These are phyloP conservation scores for Backusella tarrabulga DNA, from an alignment of 192 early-diverging fungal species.

Conservation along the genomic window DNA sequence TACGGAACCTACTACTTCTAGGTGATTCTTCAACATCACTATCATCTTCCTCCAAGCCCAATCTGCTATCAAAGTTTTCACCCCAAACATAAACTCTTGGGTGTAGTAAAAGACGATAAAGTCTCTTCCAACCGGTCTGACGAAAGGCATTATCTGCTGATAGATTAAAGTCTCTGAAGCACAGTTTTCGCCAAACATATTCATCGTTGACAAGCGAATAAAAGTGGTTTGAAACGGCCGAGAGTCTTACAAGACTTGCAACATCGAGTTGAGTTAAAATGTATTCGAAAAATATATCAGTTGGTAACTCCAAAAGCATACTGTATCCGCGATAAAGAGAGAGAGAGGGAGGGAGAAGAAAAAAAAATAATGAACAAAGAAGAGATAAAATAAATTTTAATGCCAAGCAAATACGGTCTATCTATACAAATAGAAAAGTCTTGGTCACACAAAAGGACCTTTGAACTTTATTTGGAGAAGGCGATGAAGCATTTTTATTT, in stretches of 20 bases:
- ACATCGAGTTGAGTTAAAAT: constrained; percentile 17
- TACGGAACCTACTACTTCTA: not conserved
- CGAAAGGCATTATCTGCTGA: constrained; percentile 17
- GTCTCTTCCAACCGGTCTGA: constrained; percentile 29
- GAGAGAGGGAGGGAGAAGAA: no score
- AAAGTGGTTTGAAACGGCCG: not conserved
- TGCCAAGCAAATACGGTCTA: not conserved
- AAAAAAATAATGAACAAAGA: not conserved
- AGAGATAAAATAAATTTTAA: not conserved
- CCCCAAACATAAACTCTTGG: constrained; percentile 31
- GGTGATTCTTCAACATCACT: not conserved
- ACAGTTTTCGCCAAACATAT: constrained; percentile 19
- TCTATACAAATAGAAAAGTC: not conserved
- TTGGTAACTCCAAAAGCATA: constrained; percentile 1
- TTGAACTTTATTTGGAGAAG: not conserved
- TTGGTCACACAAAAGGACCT: not conserved
- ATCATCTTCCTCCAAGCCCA: constrained; percentile 13
- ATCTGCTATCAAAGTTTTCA: constrained; percentile 21
- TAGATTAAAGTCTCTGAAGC: constrained; percentile 12
- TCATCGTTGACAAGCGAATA: constrained; percentile 16
- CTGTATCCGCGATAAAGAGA: not conserved
- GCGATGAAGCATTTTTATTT: not conserved
- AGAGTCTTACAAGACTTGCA: constrained; percentile 8
- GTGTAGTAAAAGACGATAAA: constrained; percentile 18
- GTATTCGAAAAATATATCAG: constrained; percentile 10